Evolutionary conservation across 108 stramenopile genomes (phyloP), one percentile per base, ranked within the genome.

Genomic region (Stephanodiscus minutulus): DNA sequence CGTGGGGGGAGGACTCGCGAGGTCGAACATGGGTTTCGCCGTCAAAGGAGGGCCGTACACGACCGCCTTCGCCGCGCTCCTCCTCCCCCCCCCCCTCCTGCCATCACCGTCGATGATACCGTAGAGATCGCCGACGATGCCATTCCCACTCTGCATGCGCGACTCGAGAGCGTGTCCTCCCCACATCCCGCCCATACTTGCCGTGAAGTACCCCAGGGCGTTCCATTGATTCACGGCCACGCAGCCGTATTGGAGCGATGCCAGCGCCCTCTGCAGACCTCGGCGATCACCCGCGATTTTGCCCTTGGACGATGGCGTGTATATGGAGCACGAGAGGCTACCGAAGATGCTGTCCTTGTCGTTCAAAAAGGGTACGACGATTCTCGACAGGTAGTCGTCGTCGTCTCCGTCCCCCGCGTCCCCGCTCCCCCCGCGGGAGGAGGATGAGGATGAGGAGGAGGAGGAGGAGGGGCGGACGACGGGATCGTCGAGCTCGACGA

Each of bases 291-390:
- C n/a, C n/a, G n/a, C 20, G 2, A 50, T 22, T 8, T 21, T n/a
- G 1, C 55, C 66, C 64, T 66, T 66, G 1, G 61, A 66, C 25
- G 3, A 5, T 3, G 66, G 72, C 5, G 55, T 39, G 53, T 37
- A 66, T 7, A 78, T 18, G 15, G 64, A 49, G 72, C 72, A 78
- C 33, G 50, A 54, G 31, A 78, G 54, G 47, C 64, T 73, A 41
- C 79, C 79, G 18, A 61, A 69, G 33, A 74, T 61, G 18, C 67
- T 73, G 5, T 39, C 63, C 41, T 77, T 77, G 70, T 72, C 33
- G 28, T 80, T 80, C 59, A 75, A 41, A 12, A 75, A 80, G 57
- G 73, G 74, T 17, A 70, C 73, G 29, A 28, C 68, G 2, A 20
- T n/a, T 35, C 6, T 49, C 31, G 21, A 31, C 22, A 77, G 47